Conservation (phyloP, 768 basidiomycete genomes). For the Phylloporus sp. region DNA sequence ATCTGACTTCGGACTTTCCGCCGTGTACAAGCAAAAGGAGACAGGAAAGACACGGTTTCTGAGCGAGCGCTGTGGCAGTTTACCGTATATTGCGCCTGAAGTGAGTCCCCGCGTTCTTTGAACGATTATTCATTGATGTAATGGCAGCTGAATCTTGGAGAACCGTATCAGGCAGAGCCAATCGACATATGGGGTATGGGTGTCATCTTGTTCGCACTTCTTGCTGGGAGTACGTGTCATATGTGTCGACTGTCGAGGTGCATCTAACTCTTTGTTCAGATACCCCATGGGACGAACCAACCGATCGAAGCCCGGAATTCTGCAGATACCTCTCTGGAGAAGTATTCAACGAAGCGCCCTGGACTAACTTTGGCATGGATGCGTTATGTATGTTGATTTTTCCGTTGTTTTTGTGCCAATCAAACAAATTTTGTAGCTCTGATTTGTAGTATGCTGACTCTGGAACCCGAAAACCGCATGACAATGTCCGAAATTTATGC, state of each 20-base stretch:
- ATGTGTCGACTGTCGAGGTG: no score
- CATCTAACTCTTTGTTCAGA: constrained; percentile 43
- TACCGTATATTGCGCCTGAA: constrained; percentile 95
- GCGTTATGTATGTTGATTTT: constrained; percentile 56
- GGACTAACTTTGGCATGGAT: constrained; percentile 59
- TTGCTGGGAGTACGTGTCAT: constrained; percentile 75
- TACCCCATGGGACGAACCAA: constrained; percentile 98
- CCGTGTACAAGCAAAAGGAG: constrained; percentile 83
- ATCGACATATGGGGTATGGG: constrained; percentile 96
- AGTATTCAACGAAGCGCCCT: constrained; percentile 73
- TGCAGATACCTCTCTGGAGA: constrained; percentile 68
- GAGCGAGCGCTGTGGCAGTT: constrained; percentile 82
- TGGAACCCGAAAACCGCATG: constrained; percentile 66
- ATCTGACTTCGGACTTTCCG: constrained; percentile 91
- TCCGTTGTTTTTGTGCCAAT: neutral
- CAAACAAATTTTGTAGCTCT: constrained; percentile 49
- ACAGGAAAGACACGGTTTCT: constrained; percentile 72
- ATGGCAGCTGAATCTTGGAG: constrained; percentile 57
- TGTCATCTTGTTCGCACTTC: constrained; percentile 87
- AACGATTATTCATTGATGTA: neutral
- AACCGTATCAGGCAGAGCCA: constrained; percentile 83
- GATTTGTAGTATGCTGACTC: constrained; percentile 66
- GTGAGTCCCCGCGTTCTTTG: constrained; percentile 38
- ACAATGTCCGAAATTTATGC: constrained; percentile 51
- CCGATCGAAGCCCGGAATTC: constrained; percentile 73